Conservation (phyloP, 2,329 filamentous ascomycete genomes). For the Elsinoe arachidis region DNA sequence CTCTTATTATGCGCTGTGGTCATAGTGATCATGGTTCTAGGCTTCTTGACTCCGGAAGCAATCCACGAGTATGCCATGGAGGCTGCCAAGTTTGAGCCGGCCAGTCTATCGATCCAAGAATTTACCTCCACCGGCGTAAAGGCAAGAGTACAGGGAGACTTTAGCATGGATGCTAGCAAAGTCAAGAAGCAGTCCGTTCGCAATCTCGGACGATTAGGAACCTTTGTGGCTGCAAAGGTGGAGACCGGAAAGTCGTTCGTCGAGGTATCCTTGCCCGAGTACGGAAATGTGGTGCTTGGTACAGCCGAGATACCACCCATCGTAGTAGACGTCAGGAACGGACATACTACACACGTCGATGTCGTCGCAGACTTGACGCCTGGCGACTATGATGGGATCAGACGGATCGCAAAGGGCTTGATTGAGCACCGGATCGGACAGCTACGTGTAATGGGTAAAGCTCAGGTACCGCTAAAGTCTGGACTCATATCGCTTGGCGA, state of each 20-base stretch:
- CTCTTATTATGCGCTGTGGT: slow-evolving; percentile 53
- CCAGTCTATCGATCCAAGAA: slow-evolving; percentile 73
- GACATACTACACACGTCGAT: slow-evolving; percentile 67
- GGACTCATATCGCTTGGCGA: slow-evolving; percentile 72
- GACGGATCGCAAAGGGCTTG: slow-evolving; percentile 79
- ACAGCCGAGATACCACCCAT: slow-evolving; percentile 68
- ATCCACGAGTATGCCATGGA: slow-evolving; percentile 81
- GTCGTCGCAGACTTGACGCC: slow-evolving; percentile 68
- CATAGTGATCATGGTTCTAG: slow-evolving; percentile 63
- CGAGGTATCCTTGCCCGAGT: slow-evolving; percentile 73
- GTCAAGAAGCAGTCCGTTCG: slow-evolving; percentile 64
- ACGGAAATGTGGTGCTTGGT: slow-evolving; percentile 67
- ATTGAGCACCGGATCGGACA: slow-evolving; percentile 66
- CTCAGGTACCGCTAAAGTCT: slow-evolving; percentile 64
- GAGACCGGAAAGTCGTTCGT: slow-evolving; percentile 66
- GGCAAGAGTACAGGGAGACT: slow-evolving; percentile 72
- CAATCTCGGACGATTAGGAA: slow-evolving; percentile 66
- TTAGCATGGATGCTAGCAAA: slow-evolving; percentile 67
- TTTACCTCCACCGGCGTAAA: slow-evolving; percentile 71
- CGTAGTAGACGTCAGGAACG: slow-evolving; percentile 67
- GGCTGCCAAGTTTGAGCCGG: slow-evolving; percentile 73
- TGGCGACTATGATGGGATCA: slow-evolving; percentile 68
- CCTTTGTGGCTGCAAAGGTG: slow-evolving; percentile 69
- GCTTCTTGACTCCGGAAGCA: slow-evolving; percentile 70
- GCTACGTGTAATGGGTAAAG: slow-evolving; percentile 64